phyloP scores from a whole-genome alignment of 805 yeast genomes.

The Pichia insulana region DNA sequence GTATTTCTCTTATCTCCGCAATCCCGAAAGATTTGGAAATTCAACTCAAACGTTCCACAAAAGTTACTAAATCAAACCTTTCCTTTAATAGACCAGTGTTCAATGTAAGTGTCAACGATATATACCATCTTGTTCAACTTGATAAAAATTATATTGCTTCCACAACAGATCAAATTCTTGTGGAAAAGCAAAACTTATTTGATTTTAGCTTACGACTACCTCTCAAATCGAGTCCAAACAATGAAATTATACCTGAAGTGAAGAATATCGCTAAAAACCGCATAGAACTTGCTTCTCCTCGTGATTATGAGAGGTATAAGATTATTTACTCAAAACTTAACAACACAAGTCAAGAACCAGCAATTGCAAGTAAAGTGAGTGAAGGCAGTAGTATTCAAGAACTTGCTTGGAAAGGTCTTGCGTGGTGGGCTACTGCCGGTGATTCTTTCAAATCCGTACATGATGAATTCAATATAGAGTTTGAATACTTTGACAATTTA shows the following conservation, averaged over 20 bases:
- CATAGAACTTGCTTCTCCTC: conserved; percentile 25
- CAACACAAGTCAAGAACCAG: neutral
- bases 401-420: conserved; percentile 56
- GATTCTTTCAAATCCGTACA: conserved; percentile 37
- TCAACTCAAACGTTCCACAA: conserved; percentile 23
- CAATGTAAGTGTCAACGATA: conserved; percentile 55
- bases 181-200: conserved; percentile 43
- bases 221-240: conserved; percentile 4
- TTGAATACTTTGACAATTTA: conserved; percentile 19
- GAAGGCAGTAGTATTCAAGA: conserved; percentile 49
- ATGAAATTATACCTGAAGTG: conserved; percentile 17
- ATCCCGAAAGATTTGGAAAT: conserved; percentile 46
- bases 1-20: conserved; percentile 51
- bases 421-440: conserved; percentile 89
- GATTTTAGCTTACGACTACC: conserved; percentile 34
- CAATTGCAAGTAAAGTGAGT: conserved; percentile 17
- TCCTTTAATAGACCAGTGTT: conserved; percentile 44
- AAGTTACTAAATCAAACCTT: conserved; percentile 13
- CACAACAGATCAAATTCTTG: conserved; percentile 58
- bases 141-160: conserved; percentile 43
- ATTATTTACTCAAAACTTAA: conserved; percentile 19
- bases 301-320: conserved; percentile 31
- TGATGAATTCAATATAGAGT: conserved; percentile 33
- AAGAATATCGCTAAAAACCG: conserved; percentile 8
- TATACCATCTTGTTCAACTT: conserved; percentile 26